These are phyloP conservation scores for Daldinia loculata DNA, from an alignment of 495 filamentous ascomycete species.

Conservation along the genomic window DNA sequence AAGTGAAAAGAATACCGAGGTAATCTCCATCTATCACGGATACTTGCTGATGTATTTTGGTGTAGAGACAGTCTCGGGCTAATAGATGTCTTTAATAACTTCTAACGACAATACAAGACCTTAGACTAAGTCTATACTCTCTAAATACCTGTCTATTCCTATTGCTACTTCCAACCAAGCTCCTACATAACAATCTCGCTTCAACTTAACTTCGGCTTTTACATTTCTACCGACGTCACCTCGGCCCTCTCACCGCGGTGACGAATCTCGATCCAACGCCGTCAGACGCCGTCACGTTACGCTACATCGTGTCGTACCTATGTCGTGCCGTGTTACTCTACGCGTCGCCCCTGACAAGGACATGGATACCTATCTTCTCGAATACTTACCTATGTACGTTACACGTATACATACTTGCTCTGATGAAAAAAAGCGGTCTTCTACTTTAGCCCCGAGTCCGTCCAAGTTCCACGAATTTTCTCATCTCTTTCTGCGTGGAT, in stretches of 20 bases:
- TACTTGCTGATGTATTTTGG: no score
- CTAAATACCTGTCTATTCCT: no score
- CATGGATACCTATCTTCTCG: background rate
- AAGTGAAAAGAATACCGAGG: no score
- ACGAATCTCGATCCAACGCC: slow-evolving; percentile 11
- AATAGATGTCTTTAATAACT: no score
- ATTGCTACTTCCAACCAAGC: background rate
- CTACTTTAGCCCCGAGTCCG: background rate
- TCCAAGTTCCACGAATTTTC: background rate
- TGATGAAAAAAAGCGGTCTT: background rate
- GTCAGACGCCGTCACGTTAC: slow-evolving; percentile 6
- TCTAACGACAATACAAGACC: no score
- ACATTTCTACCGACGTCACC: background rate
- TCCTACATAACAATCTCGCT: background rate
- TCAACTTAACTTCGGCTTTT: background rate
- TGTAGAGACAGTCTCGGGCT: no score
- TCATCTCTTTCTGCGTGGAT: background rate
- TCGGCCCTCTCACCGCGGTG: slow-evolving; percentile 2
- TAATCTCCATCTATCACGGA: no score
- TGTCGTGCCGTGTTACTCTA: background rate
- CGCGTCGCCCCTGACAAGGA: background rate
- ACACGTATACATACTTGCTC: background rate
- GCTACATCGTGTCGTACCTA: background rate
- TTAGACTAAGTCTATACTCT: no score
- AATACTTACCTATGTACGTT: background rate